Evolutionary conservation across 2,329 filamentous ascomycete genomes (phyloP).

Genomic region (Phyllosticta citrichinensis): DNA sequence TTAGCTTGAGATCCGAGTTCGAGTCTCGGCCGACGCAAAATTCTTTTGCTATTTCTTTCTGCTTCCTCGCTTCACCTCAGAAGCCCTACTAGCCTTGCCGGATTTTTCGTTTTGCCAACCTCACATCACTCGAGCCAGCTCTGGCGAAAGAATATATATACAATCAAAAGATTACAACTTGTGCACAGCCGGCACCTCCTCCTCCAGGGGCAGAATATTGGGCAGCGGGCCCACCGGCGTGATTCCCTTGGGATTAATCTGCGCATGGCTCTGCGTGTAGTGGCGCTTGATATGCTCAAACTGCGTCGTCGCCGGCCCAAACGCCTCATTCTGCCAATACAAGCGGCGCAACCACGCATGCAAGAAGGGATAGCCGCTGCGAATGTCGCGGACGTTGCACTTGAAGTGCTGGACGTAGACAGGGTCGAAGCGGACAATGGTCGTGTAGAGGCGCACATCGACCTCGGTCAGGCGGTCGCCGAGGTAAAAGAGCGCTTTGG

Average conservation of each 20-base stretch:
- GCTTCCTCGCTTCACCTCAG: too few relatives aligned
- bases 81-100: too few relatives aligned
- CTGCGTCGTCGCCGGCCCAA: conserved; percentile 65
- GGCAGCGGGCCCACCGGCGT: conserved; percentile 79
- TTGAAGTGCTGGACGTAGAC: conserved; percentile 54
- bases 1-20: background rate
- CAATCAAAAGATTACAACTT: background rate
- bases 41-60: background rate
- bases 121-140: background rate
- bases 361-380: conserved; percentile 69
- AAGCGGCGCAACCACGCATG: conserved; percentile 74
- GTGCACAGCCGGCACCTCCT: conserved; percentile 60
- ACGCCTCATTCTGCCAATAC: conserved; percentile 76
- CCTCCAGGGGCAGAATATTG: conserved; percentile 64
- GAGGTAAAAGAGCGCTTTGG: conserved; percentile 33
- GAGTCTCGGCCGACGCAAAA: background rate
- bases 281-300: conserved; percentile 92
- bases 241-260: conserved; percentile 57
- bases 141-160: background rate
- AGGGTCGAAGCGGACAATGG: conserved; percentile 51
- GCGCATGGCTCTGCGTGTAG: conserved; percentile 55
- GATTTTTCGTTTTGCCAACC: background rate
- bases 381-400: conserved; percentile 77
- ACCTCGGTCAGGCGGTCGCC: conserved; percentile 47
- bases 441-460: conserved; percentile 44